These are phyloP conservation scores for Nakaseomyces sp. DNA, from an alignment of 1,139 yeast genomes.

Conservation along the genomic window DNA sequence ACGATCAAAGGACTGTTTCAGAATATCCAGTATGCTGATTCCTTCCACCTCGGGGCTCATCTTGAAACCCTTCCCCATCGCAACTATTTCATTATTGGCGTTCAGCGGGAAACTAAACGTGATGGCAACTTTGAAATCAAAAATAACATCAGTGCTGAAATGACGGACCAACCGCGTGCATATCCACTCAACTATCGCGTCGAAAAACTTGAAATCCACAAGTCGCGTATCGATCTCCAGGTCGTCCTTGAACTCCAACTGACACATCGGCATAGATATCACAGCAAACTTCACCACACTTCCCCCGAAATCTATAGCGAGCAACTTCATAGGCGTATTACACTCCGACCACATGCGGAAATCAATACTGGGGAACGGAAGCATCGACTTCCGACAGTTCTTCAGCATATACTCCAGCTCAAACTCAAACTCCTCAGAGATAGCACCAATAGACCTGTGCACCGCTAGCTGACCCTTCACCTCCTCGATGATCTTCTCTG, in stretches of 20 bases:
- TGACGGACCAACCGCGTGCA: conserved; percentile 6
- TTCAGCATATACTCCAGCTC: conserved; percentile 15
- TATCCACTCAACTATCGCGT: conserved; percentile 17
- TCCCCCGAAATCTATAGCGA: conserved; percentile 28
- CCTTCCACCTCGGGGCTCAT: conserved; percentile 18
- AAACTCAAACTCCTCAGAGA: conserved; percentile 10
- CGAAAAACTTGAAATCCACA: conserved; percentile 26
- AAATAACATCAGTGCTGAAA: conserved; percentile 1
- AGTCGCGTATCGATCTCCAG: conserved; percentile 14
- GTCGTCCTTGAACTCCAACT: conserved; percentile 12
- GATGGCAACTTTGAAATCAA: conserved; percentile 19
- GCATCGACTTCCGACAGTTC: conserved; percentile 20
- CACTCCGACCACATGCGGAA: conserved; percentile 5
- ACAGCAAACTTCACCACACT: conserved; percentile 22
- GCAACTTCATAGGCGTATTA: conserved; percentile 5
- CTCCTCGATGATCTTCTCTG: conserved; percentile 9
- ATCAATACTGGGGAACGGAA: conserved; percentile 13
- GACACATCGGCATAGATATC: conserved; percentile 12
- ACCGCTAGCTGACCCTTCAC: conserved; percentile 13
- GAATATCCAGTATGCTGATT: conserved; percentile 14
- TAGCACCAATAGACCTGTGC: conserved; percentile 9
- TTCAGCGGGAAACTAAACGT: conserved; percentile 34
- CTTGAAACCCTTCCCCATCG: conserved; percentile 34
- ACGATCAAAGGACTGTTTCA: conserved; percentile 16
- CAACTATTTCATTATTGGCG: conserved; percentile 20